phyloP scores from a whole-genome alignment of 2,329 filamentous ascomycete genomes.

The Pseudogymnoascus sp. region DNA sequence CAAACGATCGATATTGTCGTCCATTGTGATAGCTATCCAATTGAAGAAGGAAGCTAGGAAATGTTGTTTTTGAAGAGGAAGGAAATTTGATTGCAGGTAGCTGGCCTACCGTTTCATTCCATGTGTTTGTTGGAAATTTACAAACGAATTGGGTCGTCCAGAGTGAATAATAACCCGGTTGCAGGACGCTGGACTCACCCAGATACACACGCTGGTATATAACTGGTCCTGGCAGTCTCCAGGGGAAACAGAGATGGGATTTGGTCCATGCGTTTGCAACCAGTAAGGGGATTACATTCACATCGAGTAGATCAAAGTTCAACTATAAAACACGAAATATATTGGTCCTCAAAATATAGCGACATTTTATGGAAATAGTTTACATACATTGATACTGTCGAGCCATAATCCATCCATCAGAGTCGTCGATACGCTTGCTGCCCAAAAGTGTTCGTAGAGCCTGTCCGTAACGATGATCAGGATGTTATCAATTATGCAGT shows the following conservation, averaged over 20 bases:
- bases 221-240: neutral
- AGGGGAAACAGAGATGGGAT: neutral
- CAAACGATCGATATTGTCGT: constrained; percentile 18
- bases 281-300: neutral
- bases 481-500: neutral
- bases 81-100: neutral
- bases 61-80: neutral
- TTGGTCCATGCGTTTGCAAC: neutral
- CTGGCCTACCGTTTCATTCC: neutral
- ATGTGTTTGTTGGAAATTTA: neutral
- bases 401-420: neutral
- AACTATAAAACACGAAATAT: neutral
- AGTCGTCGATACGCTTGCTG: neutral
- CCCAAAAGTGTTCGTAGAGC: neutral
- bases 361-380: neutral
- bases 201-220: neutral
- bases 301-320: neutral
- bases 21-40: neutral
- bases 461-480: neutral
- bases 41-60: neutral
- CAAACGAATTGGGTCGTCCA: neutral
- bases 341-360: neutral
- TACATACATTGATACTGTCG: neutral
- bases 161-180: neutral
- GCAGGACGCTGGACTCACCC: neutral